These are phyloP conservation scores for Afroboletus lepidellus DNA, from an alignment of 1,284 basidiomycete genomes.

Conservation along the genomic window DNA sequence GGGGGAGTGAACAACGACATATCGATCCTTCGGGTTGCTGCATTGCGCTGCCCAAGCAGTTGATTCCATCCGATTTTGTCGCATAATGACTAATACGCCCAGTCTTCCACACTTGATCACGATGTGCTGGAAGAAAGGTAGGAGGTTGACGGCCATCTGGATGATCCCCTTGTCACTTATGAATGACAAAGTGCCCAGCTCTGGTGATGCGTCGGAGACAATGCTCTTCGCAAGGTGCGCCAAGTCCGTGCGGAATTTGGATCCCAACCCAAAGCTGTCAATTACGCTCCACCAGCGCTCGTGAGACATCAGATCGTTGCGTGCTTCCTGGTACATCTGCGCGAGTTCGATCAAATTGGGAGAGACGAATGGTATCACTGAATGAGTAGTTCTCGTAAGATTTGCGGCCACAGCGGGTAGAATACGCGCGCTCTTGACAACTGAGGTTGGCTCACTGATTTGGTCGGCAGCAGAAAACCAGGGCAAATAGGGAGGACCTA, in stretches of 20 bases:
- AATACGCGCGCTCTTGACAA: constrained; percentile 72
- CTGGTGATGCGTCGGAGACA: constrained; percentile 39
- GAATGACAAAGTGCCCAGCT: constrained; percentile 57
- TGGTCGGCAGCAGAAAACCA: constrained; percentile 8
- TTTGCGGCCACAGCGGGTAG: constrained; percentile 57
- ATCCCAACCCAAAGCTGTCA: constrained; percentile 59
- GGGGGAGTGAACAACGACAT: constrained; percentile 51
- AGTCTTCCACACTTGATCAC: constrained; percentile 80
- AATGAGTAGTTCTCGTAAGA: constrained; percentile 23
- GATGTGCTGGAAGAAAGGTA: constrained; percentile 79
- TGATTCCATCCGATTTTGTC: constrained; percentile 44
- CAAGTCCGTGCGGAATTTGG: constrained; percentile 63
- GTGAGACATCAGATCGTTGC: constrained; percentile 52
- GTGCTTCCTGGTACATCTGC: constrained; percentile 58
- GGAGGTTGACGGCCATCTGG: constrained; percentile 75
- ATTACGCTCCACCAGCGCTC: constrained; percentile 64
- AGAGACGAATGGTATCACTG: constrained; percentile 67
- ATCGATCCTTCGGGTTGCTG: constrained; percentile 47
- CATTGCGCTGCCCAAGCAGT: constrained; percentile 45
- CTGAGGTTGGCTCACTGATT: constrained; percentile 82
- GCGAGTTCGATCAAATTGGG: constrained; percentile 81
- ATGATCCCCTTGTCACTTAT: constrained; percentile 66
- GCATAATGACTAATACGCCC: constrained; percentile 66
- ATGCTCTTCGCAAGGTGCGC: constrained; percentile 53
- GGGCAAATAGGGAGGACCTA: constrained; percentile 35